phyloP scores from a whole-genome alignment of 441 rosid species.

The Daphne laureola region DNA sequence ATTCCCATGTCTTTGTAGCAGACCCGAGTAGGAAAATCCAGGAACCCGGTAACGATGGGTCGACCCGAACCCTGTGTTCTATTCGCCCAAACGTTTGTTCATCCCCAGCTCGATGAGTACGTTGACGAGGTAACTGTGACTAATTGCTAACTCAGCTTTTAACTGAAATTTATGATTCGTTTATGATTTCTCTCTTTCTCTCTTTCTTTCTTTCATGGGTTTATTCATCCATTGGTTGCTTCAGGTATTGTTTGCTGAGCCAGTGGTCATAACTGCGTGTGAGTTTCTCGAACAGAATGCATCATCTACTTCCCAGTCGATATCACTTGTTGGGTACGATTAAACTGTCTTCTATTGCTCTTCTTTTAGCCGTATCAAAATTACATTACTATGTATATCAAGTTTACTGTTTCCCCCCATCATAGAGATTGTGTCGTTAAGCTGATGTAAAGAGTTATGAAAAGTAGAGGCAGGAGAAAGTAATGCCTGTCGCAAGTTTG shows the following conservation, averaged over 20 bases:
- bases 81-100: slow-evolving; percentile 89
- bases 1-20: slow-evolving; percentile 6
- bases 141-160: slow-evolving; percentile 7
- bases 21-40: slow-evolving; percentile 9
- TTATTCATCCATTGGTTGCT: slow-evolving; percentile 3
- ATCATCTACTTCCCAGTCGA: slow-evolving; percentile 70
- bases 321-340: slow-evolving; percentile 75
- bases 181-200: neutral
- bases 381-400: neutral
- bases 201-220: neutral
- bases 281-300: slow-evolving; percentile 94
- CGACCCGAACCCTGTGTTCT: slow-evolving; percentile 91
- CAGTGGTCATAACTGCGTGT: slow-evolving; percentile 84
- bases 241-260: slow-evolving; percentile 90
- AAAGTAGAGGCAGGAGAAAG: too few species aligned
- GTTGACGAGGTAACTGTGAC: slow-evolving; percentile 76
- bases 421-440: too few species aligned
- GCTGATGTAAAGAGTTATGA: neutral
- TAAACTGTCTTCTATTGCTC: slow-evolving; percentile 1
- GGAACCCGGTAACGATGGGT: slow-evolving; percentile 34
- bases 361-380: neutral
- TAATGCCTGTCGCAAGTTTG: too few species aligned
- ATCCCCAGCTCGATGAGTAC: slow-evolving; percentile 90
- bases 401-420: neutral
- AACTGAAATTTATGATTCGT: slow-evolving; percentile 1